phyloP scores from a whole-genome alignment of 306 rosid species.

The Carpinus fangiana region DNA sequence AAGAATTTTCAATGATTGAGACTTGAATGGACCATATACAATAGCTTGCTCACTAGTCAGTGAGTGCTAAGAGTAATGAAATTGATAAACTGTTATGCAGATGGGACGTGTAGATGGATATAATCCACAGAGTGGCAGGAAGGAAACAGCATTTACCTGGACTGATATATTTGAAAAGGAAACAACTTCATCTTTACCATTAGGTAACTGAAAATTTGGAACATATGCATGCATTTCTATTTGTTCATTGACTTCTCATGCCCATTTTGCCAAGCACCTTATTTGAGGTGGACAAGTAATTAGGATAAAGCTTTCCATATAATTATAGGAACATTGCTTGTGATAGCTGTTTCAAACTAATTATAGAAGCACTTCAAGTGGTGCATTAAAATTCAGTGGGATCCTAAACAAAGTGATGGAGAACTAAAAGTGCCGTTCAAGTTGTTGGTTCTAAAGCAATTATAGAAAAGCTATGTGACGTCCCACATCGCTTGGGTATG shows the following conservation, averaged over 20 bases:
- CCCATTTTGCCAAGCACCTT: not conserved
- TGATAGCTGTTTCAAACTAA: not conserved
- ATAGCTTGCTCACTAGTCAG: not conserved
- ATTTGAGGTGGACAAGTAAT: not conserved
- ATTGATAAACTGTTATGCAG: conserved; percentile 44
- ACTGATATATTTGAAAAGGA: conserved; percentile 67
- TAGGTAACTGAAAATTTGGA: conserved; percentile 42
- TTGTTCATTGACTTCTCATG: not conserved
- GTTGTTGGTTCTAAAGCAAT: not conserved
- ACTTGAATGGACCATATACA: not conserved
- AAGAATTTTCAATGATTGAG: not conserved
- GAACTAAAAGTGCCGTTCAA: not conserved
- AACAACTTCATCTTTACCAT: conserved; percentile 37
- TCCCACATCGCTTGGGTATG: too few species aligned
- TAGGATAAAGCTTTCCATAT: not conserved
- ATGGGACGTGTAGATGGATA: conserved; percentile 94
- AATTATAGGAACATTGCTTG: not conserved
- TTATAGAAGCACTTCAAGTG: not conserved
- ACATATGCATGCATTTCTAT: not conserved
- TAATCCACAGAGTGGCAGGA: conserved; percentile 59
- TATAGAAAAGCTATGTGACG: too few species aligned
- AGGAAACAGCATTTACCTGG: conserved; percentile 71
- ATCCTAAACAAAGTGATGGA: not conserved
- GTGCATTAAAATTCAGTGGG: not conserved
- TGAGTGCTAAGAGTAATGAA: conserved; percentile 20